Percentiles rank a stretch among this genome's conserved stretches.
Evolutionary conservation across 2,329 filamentous ascomycete genomes (phyloP).

Genomic region (Ascochyta fabae): DNA sequence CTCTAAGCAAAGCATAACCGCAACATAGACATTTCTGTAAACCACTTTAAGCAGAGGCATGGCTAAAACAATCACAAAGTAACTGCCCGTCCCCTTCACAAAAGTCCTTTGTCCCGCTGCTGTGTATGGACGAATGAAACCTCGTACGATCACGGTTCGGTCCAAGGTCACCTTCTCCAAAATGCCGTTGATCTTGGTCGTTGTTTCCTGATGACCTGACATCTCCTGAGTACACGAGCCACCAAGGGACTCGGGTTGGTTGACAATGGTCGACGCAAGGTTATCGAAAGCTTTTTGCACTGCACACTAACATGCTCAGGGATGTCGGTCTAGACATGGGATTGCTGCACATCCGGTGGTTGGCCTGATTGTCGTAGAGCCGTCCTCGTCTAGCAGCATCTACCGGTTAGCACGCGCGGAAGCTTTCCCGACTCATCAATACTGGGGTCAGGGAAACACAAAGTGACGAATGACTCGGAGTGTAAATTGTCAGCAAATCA

Average conservation of each 20-base stretch:
- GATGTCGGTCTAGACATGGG: not conserved
- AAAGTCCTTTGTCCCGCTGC: no score
- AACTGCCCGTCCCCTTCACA: no score
- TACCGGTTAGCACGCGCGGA: not conserved
- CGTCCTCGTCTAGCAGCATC: not conserved
- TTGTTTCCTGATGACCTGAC: not conserved
- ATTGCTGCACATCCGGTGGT: not conserved
- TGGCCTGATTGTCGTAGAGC: slow-evolving; percentile 3
- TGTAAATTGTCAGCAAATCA: slow-evolving; percentile 7
- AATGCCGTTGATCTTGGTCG: not conserved
- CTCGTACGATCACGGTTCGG: not conserved
- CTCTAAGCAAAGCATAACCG: no score
- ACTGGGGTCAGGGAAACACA: not conserved
- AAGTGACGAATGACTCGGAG: slow-evolving; percentile 3
- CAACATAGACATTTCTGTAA: no score
- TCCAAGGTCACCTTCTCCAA: not conserved
- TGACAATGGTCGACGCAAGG: not conserved
- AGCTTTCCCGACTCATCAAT: not conserved
- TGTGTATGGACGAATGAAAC: not conserved
- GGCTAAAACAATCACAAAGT: no score
- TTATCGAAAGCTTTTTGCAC: not conserved
- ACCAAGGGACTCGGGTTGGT: not conserved
- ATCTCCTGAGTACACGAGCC: not conserved
- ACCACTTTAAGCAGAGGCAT: no score
- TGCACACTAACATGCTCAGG: not conserved